Evolutionary conservation across 2,329 filamentous ascomycete species (phyloP).

Genomic region (Colletotrichum gloeosporioides): DNA sequence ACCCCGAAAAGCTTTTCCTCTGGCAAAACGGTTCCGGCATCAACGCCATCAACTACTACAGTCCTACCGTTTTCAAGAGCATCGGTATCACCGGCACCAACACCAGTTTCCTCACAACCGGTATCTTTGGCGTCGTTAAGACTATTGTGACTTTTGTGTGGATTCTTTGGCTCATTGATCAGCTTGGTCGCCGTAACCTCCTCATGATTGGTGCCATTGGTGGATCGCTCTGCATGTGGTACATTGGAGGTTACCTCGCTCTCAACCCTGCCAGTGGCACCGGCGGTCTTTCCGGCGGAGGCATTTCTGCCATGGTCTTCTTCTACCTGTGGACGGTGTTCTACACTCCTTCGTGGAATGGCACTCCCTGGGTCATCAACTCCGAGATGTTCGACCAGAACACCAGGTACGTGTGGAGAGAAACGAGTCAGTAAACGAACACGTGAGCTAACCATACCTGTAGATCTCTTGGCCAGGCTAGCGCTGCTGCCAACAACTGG

Average conservation of each 20-base stretch:
- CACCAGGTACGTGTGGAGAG: conserved; percentile 18
- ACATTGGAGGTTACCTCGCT: conserved; percentile 62
- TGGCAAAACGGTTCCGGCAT: conserved; percentile 79
- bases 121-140: conserved; percentile 80
- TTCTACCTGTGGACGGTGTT: conserved; percentile 76
- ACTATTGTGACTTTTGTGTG: conserved; percentile 72
- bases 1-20: conserved; percentile 64
- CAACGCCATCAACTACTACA: conserved; percentile 81
- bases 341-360: conserved; percentile 77
- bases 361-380: conserved; percentile 78
- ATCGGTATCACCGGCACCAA: conserved; percentile 52
- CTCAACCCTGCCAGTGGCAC: conserved; percentile 37
- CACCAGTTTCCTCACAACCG: conserved; percentile 64
- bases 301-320: conserved; percentile 69
- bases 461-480: conserved; percentile 71
- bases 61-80: conserved; percentile 68
- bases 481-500: conserved; percentile 76
- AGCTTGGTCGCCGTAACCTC: conserved; percentile 57
- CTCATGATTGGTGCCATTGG: conserved; percentile 66
- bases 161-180: conserved; percentile 73
- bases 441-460: background rate
- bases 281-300: conserved; percentile 43
- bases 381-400: conserved; percentile 78
- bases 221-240: conserved; percentile 66
- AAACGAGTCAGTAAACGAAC: background rate